Evolutionary conservation across 371 early-diverging fungal genomes (phyloP), one percentile per base, ranked within the genome.

Genomic region (Saksenaea oblongispora): DNA sequence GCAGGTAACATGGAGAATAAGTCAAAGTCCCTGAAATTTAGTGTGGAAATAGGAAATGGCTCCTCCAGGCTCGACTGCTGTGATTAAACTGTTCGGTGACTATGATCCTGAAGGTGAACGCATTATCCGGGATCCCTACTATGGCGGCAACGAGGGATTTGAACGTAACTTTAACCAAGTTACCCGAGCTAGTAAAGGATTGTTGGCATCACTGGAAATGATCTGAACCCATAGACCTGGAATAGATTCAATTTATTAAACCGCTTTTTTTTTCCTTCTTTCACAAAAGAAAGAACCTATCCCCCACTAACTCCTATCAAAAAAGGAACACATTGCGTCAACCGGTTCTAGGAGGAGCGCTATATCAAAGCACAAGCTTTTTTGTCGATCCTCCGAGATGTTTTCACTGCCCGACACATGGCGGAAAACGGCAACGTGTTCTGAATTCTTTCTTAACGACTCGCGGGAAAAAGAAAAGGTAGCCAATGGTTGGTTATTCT

Each of bases 61-160:
- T 42, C 78, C 82, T 5, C 57, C 56, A 28, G 73, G 78, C 22
- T 68, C 80, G 15, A 74, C 66, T 35, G 78, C 85, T 24, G 63
- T 65, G 9, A 83, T 93, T 4, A 76, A 86, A 59, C 69, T 96
- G 69, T 95, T 96, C 88, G 98, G 98, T n/a, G 86, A 91, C 17
- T 95, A 84, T 65, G 94, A 93, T 69, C 87, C 91, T 8, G 62
- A 87, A 58, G 90, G 89, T 0, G 91, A 93, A 35, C 73, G 72
- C 13, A 91, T 95, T 18, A 95, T 93, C 62, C 79, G 84, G 53
- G 92, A 93, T 63, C 98, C 96, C 39, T 96, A 96, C 68, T 96
- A 96, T 64, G 95, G 96, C 57, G 94, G 92, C 0, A 67, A 69
- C 1, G 89, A 90, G 17, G 96, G 94, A 1, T 97, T 96, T 71